Evolutionary conservation across 2,329 filamentous ascomycete genomes (phyloP).

Genomic region (Annulohypoxylon truncatum): DNA sequence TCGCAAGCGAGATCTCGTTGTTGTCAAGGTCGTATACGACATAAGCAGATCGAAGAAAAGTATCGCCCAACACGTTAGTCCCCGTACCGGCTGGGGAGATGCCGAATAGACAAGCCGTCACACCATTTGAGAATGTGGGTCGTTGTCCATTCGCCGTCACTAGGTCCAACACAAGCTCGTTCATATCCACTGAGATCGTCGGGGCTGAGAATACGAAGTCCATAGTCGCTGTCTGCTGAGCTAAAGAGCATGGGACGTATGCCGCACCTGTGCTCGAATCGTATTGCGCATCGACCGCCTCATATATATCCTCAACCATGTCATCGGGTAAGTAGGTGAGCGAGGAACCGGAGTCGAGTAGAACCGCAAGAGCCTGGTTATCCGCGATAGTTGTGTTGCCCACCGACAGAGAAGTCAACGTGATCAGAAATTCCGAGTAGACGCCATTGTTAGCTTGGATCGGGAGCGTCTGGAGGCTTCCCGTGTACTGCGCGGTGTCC

Average conservation of each 20-base stretch:
- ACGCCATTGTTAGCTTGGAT: conserved; percentile 65
- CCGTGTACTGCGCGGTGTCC: conserved; percentile 73
- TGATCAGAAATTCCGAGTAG: conserved; percentile 75
- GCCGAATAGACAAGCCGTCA: conserved; percentile 73
- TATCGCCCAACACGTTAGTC: conserved; percentile 76
- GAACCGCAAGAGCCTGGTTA: conserved; percentile 67
- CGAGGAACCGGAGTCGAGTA: conserved; percentile 78
- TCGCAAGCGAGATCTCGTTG: conserved; percentile 76
- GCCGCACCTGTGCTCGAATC: conserved; percentile 64
- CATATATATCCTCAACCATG: conserved; percentile 59
- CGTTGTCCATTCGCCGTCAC: conserved; percentile 59
- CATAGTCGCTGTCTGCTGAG: conserved; percentile 55
- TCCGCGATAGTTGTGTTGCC: conserved; percentile 57
- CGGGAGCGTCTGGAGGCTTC: conserved; percentile 73
- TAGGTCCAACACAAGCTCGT: conserved; percentile 69
- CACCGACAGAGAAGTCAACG: conserved; percentile 69
- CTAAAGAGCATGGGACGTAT: conserved; percentile 70
- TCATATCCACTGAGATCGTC: conserved; percentile 66
- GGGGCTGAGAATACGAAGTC: conserved; percentile 67
- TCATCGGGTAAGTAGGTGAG: conserved; percentile 73
- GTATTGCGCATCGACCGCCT: conserved; percentile 60
- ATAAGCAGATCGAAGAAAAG: conserved; percentile 79
- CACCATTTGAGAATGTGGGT: conserved; percentile 65
- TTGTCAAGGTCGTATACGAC: conserved; percentile 80
- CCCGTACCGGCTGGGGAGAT: conserved; percentile 67